Base-by-base conservation (phyloP, 2,329 filamentous ascomycete genomes). In the Nigrospora sphaerica region DNA sequence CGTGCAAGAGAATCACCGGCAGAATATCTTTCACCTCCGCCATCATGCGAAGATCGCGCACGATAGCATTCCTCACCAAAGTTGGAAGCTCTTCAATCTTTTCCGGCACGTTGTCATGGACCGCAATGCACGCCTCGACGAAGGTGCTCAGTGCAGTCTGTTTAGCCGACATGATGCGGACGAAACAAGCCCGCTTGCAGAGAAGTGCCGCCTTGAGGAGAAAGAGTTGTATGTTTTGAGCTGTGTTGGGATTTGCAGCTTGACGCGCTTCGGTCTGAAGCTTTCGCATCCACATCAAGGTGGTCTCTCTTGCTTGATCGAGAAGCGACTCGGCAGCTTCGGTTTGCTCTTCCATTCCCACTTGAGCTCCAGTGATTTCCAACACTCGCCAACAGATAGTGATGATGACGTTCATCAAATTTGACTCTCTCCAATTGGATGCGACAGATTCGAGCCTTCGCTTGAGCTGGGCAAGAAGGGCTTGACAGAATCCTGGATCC, bases 381-480 rank as follows among this genome's bases (percentile, higher is more conserved):
- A 55, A 69, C 1, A 60, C 53, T 2, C 76, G 70, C 1, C 80
- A 55, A 0, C 66, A 54, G 0, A 86, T 52, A 0, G 69, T 75
- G 6, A 84, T 68, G 2, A 85, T 45, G 0, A 74, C 67, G 5
- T 79, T 73, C 79, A 86, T 84, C 13, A 71, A 69, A 44, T 77
- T 60, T 0, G 63, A 65, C 49, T 86, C 82, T 0, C 80, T 69
- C 75, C 80, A 84, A 39, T 80, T 86, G 0, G 67, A 62, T 0
- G 62, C 58, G 12, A 86, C 72, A 0, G 57, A 55, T 0, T 67
- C 57, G 0, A 86, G 46, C 5, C 65, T 62, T 3, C 35, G 42
- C 44, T 61, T 51, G 0, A 86, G 54, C 39, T 81, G 73, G 0
- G 40, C 34, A 6, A 73, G 39, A 0, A 86, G 58, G 6, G 61